These are phyloP conservation scores for Plicaturopsis crispa DNA, from an alignment of 768 basidiomycete species.

Conservation along the genomic window DNA sequence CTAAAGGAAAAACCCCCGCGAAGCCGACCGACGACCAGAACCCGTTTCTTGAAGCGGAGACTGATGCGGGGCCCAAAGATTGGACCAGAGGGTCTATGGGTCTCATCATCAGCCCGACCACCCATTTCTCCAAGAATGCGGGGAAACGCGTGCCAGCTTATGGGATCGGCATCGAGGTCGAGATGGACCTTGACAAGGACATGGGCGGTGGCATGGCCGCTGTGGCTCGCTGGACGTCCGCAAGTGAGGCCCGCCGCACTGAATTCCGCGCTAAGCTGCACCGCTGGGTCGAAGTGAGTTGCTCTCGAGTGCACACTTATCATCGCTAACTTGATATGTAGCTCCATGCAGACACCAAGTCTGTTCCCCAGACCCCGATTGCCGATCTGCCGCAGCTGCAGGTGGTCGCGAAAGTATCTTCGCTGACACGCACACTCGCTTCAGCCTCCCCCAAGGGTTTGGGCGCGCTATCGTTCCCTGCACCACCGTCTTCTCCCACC, in stretches of 20 bases:
- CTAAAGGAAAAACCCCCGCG: constrained; percentile 6
- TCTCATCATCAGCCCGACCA: constrained; percentile 63
- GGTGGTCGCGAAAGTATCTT: constrained; percentile 47
- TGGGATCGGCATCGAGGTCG: constrained; percentile 82
- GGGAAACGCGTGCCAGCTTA: constrained; percentile 71
- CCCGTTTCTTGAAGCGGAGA: constrained; percentile 52
- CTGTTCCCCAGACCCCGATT: constrained; percentile 53
- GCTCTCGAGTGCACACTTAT: background rate
- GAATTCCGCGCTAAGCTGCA: constrained; percentile 54
- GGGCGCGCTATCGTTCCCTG: constrained; percentile 20
- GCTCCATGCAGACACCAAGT: constrained; percentile 37
- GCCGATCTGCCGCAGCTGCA: constrained; percentile 59
- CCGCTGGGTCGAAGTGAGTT: constrained; percentile 54
- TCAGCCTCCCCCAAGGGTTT: constrained; percentile 64
- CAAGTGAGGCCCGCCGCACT: constrained; percentile 50
- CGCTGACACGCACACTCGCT: constrained; percentile 62
- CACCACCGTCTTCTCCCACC: constrained; percentile 29
- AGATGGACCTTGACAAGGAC: constrained; percentile 76
- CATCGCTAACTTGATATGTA: constrained; percentile 20
- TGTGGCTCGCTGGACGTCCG: constrained; percentile 81
- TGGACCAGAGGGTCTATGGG: constrained; percentile 83
- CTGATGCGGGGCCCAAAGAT: constrained; percentile 38
- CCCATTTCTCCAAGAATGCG: constrained; percentile 59
- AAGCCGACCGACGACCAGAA: constrained; percentile 64
- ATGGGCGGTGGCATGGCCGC: constrained; percentile 83